phyloP scores from a whole-genome alignment of 106 monocot genomes.

The Dendrobium catenatum region DNA sequence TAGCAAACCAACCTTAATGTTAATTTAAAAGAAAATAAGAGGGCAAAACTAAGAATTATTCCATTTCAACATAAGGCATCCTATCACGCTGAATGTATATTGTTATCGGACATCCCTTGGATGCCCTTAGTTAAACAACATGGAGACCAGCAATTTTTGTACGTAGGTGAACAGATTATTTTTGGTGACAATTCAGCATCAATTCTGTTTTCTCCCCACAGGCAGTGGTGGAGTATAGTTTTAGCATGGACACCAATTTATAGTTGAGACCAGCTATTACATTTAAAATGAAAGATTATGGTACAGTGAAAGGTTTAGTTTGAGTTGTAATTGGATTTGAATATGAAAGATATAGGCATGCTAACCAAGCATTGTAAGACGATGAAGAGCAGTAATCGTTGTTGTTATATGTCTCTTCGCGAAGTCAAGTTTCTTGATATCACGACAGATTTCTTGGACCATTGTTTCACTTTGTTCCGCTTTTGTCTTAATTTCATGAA shows the following conservation, averaged over 20 bases:
- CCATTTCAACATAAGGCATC: slow-evolving; percentile 1
- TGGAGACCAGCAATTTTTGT: not conserved
- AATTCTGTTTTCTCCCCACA: not conserved
- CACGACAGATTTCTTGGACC: slow-evolving; percentile 99
- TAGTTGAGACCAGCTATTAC: not conserved
- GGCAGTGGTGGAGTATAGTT: not conserved
- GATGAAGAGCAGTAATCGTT: slow-evolving; percentile 97
- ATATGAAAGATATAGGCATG: not conserved
- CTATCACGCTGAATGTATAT: not conserved
- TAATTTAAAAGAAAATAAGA: not conserved
- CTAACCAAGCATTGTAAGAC: slow-evolving; percentile 96
- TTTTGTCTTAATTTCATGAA: slow-evolving; percentile 94
- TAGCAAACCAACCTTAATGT: not conserved
- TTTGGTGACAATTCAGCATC: not conserved
- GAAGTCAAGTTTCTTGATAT: slow-evolving; percentile 96
- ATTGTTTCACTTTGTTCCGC: slow-evolving; percentile 98
- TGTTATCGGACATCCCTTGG: not conserved
- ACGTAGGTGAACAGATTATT: not conserved
- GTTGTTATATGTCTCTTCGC: slow-evolving; percentile 99
- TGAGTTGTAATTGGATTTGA: not conserved
- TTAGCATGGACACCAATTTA: not conserved
- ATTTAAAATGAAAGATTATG: not conserved
- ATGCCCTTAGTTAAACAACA: not conserved
- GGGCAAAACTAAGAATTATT: not conserved
- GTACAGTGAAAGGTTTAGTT: not conserved